Evolutionary conservation across 768 basidiomycete genomes (phyloP), one percentile per base, ranked within the genome.

Genomic region (Lentinula guzmanii): DNA sequence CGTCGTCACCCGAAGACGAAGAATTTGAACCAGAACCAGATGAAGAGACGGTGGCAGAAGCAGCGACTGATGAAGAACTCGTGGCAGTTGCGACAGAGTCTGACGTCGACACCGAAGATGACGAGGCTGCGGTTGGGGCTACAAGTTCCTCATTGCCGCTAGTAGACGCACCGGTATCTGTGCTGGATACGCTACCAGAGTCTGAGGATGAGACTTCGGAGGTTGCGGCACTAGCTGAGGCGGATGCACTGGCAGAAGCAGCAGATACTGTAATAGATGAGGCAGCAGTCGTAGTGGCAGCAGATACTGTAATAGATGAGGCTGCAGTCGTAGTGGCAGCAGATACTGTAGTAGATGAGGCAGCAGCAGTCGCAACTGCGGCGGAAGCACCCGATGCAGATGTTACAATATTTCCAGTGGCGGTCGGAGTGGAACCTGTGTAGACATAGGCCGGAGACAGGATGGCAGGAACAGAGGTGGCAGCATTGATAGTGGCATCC

Each of bases 361-460:
- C 28, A 15, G 60, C 52, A 15, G 58, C 34, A 18, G 51, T 42
- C 5, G 62, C 21, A 41, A 24, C 34, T 5, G 58, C 10, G 18
- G 41, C 58, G n/a, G 64, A 50, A 52, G 46, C 58, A 61, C 50
- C 58, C 7, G 67, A 65, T 2, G 64, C 65, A 6, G 69, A 63
- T 34, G 67, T 58, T 0, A 66, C 62, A 24, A 72, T 63, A 9
- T 66, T 67, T 28, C 79, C 80, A 1, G 72, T 73, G 42, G 72
- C 66, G n/a, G 75, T 68, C 24, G 80, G 75, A 18, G 66, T 66
- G 41, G 72, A 67, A 15, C 78, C 79, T 18, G 78, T 79, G 69
- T 82, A 84, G 6, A 71, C 80, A 61, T 71, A 81, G 35, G 82
- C 71, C 34, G 82, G 81, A 5, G 71, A 63, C 55, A 84, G 69